Evolutionary conservation across 2,329 filamentous ascomycete species (phyloP).

Genomic region (Dothiorella sarmentorum): DNA sequence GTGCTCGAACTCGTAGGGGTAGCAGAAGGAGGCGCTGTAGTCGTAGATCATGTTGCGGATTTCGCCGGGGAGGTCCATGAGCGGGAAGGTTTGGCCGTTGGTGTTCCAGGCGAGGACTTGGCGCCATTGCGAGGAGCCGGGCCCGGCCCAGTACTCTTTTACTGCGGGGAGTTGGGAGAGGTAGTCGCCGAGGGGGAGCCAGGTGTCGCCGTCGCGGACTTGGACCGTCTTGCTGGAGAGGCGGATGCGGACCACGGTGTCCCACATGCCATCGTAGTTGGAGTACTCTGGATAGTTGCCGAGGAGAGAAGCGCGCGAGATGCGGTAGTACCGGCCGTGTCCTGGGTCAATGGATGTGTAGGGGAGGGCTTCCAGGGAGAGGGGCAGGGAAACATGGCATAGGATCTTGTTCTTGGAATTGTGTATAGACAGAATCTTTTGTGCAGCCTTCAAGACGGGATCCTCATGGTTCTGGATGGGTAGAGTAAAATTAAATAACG

Average conservation of each 20-base stretch:
- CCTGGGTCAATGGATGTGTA: not conserved
- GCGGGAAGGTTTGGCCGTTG: slow-evolving; percentile 11
- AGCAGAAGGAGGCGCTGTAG: slow-evolving; percentile 8
- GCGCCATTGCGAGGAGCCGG: not conserved
- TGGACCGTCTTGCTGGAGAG: not conserved
- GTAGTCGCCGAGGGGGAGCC: not conserved
- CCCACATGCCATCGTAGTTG: slow-evolving; percentile 16
- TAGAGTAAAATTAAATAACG: not conserved
- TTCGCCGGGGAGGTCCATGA: slow-evolving; percentile 10
- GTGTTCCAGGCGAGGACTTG: slow-evolving; percentile 2
- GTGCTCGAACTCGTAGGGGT: slow-evolving; percentile 15
- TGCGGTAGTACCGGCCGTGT: slow-evolving; percentile 9
- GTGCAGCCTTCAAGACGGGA: not conserved
- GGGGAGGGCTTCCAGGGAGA: not conserved
- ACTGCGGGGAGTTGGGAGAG: not conserved
- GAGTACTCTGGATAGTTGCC: slow-evolving; percentile 8
- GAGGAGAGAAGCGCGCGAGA: slow-evolving; percentile 7
- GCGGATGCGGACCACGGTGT: slow-evolving; percentile 12
- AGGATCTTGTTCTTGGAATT: slow-evolving; percentile 1
- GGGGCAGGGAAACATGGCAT: not conserved
- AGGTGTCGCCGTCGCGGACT: slow-evolving; percentile 2
- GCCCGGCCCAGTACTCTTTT: not conserved
- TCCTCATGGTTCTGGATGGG: not conserved
- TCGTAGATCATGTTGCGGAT: slow-evolving; percentile 18
- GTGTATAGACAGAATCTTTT: not conserved